Evolutionary conservation across 352 stramenopile genomes (phyloP), one percentile per base, ranked within the genome.

Genomic region (Globisporangium heterothallicum): DNA sequence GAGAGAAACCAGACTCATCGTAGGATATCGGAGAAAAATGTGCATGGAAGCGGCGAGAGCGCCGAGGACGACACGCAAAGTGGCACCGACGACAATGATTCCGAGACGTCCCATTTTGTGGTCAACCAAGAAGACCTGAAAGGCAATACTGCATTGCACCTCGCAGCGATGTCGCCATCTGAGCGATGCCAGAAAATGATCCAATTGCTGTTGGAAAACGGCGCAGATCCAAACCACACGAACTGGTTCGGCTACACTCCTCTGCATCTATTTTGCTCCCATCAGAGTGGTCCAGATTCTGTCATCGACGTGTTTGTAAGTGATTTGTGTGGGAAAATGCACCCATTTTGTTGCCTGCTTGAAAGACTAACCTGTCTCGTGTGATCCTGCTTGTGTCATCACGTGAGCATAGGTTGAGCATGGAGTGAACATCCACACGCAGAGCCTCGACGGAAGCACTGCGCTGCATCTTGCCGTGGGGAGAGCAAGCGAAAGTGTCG

Each of bases 231-330:
- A 9, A 92, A 88, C 51, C 54, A 64, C 43, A 55, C 70, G 0
- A 94, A 94, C 47, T 94, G 84, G 84, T 92, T 94, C 49, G 84
- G 84, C 41, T 94, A 94, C 73, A 91, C 81, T 1, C 66, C 84
- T 19, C 52, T 94, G 40, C 84, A 94, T 53, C 63, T 91, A n/a
- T 92, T 94, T 41, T 94, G 84, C 49, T 78, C 84, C 0, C 84
- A 94, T 36, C 81, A 94, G 35, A 78, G 55, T 24, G 84, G 78
- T 2, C 84, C 84, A 1, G 67, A 68, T 3, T 84, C 75, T 2
- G 66, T 91, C 53, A 67, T 92, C 47, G 76, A 86, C 58, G 64
- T 84, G 52, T 92, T 94, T 69, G 84, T 92, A 84, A 67, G 81
- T 85, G 22, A 18, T 29, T 19, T 13, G 27, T 22, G n/a, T n/a